These are phyloP conservation scores for Wickerhamomyces sydowiorum DNA, from an alignment of 805 yeast species.

Conservation along the genomic window DNA sequence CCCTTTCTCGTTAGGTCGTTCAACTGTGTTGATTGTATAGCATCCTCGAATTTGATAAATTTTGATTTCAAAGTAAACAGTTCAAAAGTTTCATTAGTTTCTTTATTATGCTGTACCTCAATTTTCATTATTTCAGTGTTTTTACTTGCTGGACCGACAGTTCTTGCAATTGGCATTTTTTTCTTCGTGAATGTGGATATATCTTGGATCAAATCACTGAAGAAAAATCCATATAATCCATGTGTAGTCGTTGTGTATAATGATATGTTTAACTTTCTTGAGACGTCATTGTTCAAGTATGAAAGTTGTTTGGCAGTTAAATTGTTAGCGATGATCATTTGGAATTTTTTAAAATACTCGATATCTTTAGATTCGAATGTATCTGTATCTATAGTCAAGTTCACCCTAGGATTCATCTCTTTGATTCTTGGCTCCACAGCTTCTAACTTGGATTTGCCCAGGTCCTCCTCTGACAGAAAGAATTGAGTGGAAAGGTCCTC, in stretches of 20 bases:
- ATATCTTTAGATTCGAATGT: conserved; percentile 14
- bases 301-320: conserved; percentile 34
- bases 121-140: conserved; percentile 39
- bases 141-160: conserved; percentile 41
- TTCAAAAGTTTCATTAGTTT: conserved; percentile 31
- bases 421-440: conserved; percentile 51
- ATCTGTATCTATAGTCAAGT: conserved; percentile 37
- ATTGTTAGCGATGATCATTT: conserved; percentile 74
- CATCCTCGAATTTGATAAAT: conserved; percentile 31
- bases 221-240: conserved; percentile 80
- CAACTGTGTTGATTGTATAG: conserved; percentile 24
- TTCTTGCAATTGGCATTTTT: conserved; percentile 41
- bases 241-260: conserved; percentile 63
- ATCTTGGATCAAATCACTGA: conserved; percentile 71
- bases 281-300: conserved; percentile 40
- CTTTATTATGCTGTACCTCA: conserved; percentile 24
- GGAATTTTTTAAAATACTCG: conserved; percentile 48
- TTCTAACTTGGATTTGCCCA: conserved; percentile 52
- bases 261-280: conserved; percentile 56
- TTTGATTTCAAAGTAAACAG: conserved; percentile 30
- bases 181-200: conserved; percentile 47
- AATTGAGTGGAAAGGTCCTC: conserved; percentile 73
- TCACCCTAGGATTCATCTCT: conserved; percentile 78
- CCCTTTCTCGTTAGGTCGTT: conserved; percentile 28
- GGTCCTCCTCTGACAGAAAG: conserved; percentile 49